These are phyloP conservation scores for Debaryomycetaceae sp. DNA, from an alignment of 1,139 yeast genomes.

Conservation along the genomic window DNA sequence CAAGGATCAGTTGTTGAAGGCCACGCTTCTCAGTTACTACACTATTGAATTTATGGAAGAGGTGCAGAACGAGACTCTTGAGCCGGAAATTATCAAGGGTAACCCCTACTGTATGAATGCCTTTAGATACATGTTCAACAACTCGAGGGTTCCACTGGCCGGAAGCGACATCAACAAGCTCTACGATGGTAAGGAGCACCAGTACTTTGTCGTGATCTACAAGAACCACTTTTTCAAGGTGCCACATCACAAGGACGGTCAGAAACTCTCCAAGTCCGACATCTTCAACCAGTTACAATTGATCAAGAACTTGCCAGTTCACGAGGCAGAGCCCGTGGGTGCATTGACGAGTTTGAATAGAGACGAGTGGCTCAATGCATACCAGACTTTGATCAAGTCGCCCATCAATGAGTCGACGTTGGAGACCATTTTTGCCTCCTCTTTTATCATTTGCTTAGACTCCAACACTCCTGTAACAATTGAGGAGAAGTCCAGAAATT, in stretches of 20 bases:
- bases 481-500: slow-evolving; percentile 80
- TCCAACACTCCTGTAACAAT: slow-evolving; percentile 69
- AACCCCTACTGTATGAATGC: slow-evolving; percentile 93
- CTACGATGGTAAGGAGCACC: slow-evolving; percentile 52
- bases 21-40: slow-evolving; percentile 58
- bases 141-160: slow-evolving; percentile 72
- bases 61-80: slow-evolving; percentile 58
- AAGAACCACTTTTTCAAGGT: slow-evolving; percentile 84
- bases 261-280: slow-evolving; percentile 55
- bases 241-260: slow-evolving; percentile 54
- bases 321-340: slow-evolving; percentile 59
- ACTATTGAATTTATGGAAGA: slow-evolving; percentile 54
- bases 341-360: slow-evolving; percentile 82
- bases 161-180: slow-evolving; percentile 54
- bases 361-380: slow-evolving; percentile 71
- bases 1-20: slow-evolving; percentile 70
- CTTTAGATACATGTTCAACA: slow-evolving; percentile 88
- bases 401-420: slow-evolving; percentile 59
- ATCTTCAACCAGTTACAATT: slow-evolving; percentile 63
- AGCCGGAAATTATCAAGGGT: slow-evolving; percentile 78
- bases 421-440: slow-evolving; percentile 69
- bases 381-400: slow-evolving; percentile 53
- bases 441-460: slow-evolving; percentile 82
- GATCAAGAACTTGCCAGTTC: slow-evolving; percentile 39
- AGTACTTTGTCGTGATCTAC: slow-evolving; percentile 69